Evolutionary conservation across 2,329 filamentous ascomycete species (phyloP).

Genomic region (Lasiodiplodia hormozganensis): DNA sequence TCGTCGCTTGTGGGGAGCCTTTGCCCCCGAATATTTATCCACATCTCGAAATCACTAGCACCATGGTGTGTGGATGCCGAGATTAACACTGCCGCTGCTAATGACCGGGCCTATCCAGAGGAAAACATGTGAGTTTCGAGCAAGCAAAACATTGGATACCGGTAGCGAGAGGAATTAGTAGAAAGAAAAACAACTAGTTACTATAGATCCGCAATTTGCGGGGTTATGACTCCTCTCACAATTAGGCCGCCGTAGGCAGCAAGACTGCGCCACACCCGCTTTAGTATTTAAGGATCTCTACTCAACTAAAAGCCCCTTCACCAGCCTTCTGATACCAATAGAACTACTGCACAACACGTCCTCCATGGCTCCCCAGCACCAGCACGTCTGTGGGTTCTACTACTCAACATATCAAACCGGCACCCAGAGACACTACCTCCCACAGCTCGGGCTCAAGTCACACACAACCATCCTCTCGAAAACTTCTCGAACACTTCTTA

Average conservation of each 20-base stretch:
- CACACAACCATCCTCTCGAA: conserved; percentile 68
- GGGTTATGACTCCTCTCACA: conserved; percentile 4
- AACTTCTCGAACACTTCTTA: conserved; percentile 58
- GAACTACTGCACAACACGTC: background rate
- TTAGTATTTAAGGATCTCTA: background rate
- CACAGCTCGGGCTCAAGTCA: conserved; percentile 63
- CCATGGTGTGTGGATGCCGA: too few relatives aligned
- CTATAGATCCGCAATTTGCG: background rate
- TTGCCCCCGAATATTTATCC: too few relatives aligned
- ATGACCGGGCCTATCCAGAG: too few relatives aligned
- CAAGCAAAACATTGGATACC: too few relatives aligned
- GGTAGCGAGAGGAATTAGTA: too few relatives aligned
- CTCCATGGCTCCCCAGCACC: background rate
- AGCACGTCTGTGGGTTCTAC: conserved; percentile 41
- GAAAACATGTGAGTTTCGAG: too few relatives aligned
- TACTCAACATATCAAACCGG: conserved; percentile 33
- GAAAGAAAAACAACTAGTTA: too few relatives aligned
- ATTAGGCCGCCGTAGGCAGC: conserved; percentile 18
- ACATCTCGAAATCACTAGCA: background rate
- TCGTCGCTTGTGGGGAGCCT: too few relatives aligned
- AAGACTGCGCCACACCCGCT: conserved; percentile 4
- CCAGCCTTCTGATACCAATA: background rate
- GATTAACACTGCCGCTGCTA: too few relatives aligned
- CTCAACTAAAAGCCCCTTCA: background rate
- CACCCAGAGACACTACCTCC: conserved; percentile 54